Evolutionary conservation across 495 filamentous ascomycete genomes (phyloP), one percentile per base, ranked within the genome.

Genomic region (Penicillium cinerascens): DNA sequence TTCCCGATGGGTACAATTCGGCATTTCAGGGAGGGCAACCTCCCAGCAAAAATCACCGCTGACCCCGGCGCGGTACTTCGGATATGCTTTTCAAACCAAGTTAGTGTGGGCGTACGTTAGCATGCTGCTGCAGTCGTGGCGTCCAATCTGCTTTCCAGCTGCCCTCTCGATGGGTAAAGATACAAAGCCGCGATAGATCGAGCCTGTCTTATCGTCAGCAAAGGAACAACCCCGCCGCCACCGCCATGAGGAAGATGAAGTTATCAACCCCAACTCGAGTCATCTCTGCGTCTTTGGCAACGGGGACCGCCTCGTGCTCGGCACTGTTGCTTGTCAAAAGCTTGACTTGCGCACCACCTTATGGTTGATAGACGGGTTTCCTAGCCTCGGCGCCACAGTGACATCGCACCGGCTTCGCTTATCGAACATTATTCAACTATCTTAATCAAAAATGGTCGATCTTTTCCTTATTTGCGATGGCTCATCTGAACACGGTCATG

Each of bases 311-410:
- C 9, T 29, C 23, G 16, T 47, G 9, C 37, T 50, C 50, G 42
- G 41, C 46, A 47, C 17, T 44, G 15, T 54, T 54, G 51, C 52
- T 59, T 55, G 52, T 46, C 40, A 10, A 60, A 60, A 50, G 58
- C 58, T 57, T 60, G 38, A 25, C 41, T 16, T 23, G 40, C 39
- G 22, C 33, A 57, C 26, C 25, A 26, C 23, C 11, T 26, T 16
- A 42, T 33, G 51, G 44, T 27, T 50, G 13, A 23, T 26, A 15
- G 36, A 18, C 13, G 41, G 21, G 46, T 10, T 22, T 23, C 9
- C 46, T 55, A 48, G 47, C 26, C 16, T n/a, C 46, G n/a, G 39
- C 53, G 58, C 53, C 58, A 60, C 58, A 48, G 58, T 60, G 47
- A 47, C 47, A 60, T 60, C 38, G 58, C 42, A 51, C 27, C 39